Evolutionary conservation across 1,284 basidiomycete species (phyloP), one percentile per base, ranked within the genome.

Genomic region (Veloboletus limbatus): DNA sequence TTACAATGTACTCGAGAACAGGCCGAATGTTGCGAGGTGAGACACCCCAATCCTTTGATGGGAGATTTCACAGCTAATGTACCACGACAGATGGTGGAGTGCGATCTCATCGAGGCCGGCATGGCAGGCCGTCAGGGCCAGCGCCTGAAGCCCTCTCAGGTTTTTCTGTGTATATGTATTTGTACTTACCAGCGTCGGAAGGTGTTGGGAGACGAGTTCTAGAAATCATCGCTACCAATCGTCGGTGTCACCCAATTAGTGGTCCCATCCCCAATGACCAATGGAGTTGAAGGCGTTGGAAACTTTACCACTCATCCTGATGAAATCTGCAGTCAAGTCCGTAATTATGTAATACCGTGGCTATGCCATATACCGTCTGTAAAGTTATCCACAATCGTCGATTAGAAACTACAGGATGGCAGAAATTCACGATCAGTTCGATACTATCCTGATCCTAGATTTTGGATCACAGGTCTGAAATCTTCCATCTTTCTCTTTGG

Each of bases 361-460:
- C n/a, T n/a, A n/a, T n/a, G n/a, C n/a, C n/a, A n/a, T n/a, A n/a
- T n/a, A n/a, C n/a, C n/a, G n/a, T n/a, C n/a, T n/a, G n/a, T n/a
- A n/a, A n/a, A n/a, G n/a, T 17, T 2, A 32, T 32, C 18, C 9
- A 40, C 34, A 5, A 27, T 4, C 36, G 13, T 26, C 37, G 7
- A 31, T 11, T n/a, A 28, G 18, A n/a, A n/a, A n/a, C n/a, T 28
- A 22, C 36, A 42, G 16, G 42, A 88, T 88, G 85, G 74, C 82
- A 17, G 84, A 87, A 62, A 97, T 97, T 55, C 94, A 97, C 72
- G 89, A 93, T 68, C 86, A 95, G 62, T 97, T 97, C 67, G 94
- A 97, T 66, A 95, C 95, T 39, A 86, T 99, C 61, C 84, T 98
- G 40, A 98, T 99, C 63, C 77, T 99, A 40, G 96, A 99, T 69